phyloP scores from a whole-genome alignment of 257 asterid genomes.

The Penstemon newberryi region DNA sequence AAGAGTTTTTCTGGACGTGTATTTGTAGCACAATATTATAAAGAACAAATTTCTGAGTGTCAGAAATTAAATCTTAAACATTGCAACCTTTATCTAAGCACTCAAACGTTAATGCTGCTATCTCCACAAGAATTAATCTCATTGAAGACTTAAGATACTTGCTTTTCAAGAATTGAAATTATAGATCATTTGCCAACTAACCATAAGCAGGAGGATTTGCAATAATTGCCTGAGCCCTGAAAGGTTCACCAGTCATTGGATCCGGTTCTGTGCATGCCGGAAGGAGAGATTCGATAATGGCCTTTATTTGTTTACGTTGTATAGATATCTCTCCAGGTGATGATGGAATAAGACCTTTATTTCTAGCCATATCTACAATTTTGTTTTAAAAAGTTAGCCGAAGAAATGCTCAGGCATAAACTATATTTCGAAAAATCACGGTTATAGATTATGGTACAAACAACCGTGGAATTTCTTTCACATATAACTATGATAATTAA shows the following conservation, averaged over 20 bases:
- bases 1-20: background rate
- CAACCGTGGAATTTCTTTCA: no score
- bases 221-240: conserved; percentile 96
- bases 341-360: conserved; percentile 94
- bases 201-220: conserved; percentile 99
- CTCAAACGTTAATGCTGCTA: conserved; percentile 9
- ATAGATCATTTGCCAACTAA: conserved; percentile 39
- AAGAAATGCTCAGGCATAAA: conserved; percentile 23
- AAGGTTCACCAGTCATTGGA: conserved; percentile 69
- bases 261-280: conserved; percentile 98
- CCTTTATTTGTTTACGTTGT: conserved; percentile 86
- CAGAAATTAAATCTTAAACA: background rate
- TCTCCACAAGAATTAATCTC: background rate
- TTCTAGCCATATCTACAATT: conserved; percentile 89
- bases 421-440: no score
- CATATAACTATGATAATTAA: no score
- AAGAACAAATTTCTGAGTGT: no score
- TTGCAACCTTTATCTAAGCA: background rate
- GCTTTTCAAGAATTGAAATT: background rate
- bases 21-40: background rate
- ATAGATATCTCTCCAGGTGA: conserved; percentile 75
- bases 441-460: no score
- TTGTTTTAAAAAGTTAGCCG: conserved; percentile 19
- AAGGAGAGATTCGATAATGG: conserved; percentile 91
- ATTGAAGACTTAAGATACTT: no score